Evolutionary conservation across 1,284 basidiomycete species (phyloP), one percentile per base, ranked within the genome.

Genomic region (Puccinia coronata): DNA sequence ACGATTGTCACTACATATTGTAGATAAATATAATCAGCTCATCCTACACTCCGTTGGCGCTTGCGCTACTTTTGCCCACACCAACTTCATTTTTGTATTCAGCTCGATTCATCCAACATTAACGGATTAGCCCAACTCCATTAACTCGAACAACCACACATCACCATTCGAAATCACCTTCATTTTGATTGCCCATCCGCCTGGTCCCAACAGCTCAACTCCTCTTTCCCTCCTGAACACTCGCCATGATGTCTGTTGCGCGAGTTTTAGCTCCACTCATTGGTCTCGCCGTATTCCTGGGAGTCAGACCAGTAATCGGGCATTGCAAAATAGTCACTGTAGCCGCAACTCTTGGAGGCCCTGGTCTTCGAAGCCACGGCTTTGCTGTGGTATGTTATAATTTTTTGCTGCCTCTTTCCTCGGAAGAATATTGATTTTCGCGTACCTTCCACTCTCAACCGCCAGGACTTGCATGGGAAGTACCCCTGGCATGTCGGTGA

Each of bases 261-360:
- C 49, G 3, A 23, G 31, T 39, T 34, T n/a, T 72, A 12, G 47
- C 51, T 20, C n/a, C 47, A 23, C 47, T 72, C 9, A 14, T 55
- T 14, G 70, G 28, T 31, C 9, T 55, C 25, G 70, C 31, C 31
- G 6, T 36, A 1, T n/a, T 36, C 18, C 23, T 78, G 47, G n/a
- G n/a, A n/a, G n/a, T n/a, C n/a, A 39, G n/a, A 43, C 76, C 63
- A 28, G 76, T 78, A 25, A 34, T 67, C 18, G 61, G 76, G 5
- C 76, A 78, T 67, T 78, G 76, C 36, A 78, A 78, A 57, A 51
- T 78, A n/a, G 76, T 78, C 47, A 51, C 28, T 5, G 61, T 67
- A 16, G 76, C 76, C 11, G 63, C 63, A 12, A 67, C 28, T 0
- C 76, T 78, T 1, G 14, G 47, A 18, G 25, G 5, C 11, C 47